Percentiles rank a stretch among this genome's conserved stretches.
phyloP scores from a whole-genome alignment of 352 stramenopile genomes.

The Globisporangium heterothallicum region DNA sequence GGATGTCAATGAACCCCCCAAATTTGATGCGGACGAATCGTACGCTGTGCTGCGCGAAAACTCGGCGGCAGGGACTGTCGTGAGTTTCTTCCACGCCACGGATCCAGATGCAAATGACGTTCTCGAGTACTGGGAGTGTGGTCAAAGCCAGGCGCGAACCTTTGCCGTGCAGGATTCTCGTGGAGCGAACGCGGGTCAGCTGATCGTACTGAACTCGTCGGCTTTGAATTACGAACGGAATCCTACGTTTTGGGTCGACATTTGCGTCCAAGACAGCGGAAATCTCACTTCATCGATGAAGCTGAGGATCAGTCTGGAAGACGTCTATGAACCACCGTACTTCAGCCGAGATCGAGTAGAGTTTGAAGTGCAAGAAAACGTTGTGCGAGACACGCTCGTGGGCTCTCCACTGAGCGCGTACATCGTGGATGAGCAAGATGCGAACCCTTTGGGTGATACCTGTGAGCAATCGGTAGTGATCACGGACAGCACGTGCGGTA shows the following conservation, averaged over 20 bases:
- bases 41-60: neutral
- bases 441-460: conserved; percentile 1
- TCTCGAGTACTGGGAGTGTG: conserved; percentile 38
- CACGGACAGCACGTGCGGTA: neutral
- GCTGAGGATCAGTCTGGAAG: conserved; percentile 25
- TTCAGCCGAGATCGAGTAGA: conserved; percentile 25
- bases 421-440: conserved; percentile 13
- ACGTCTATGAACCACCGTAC: conserved; percentile 47
- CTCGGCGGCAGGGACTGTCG: conserved; percentile 1
- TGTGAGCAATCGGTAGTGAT: conserved; percentile 2
- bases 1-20: conserved; percentile 37
- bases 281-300: conserved; percentile 18
- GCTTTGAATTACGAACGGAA: conserved; percentile 36
- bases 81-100: conserved; percentile 21
- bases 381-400: conserved; percentile 13
- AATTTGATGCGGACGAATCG: neutral
- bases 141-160: conserved; percentile 25
- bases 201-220: conserved; percentile 32
- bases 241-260: conserved; percentile 34
- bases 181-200: conserved; percentile 5
- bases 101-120: conserved; percentile 35
- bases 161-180: conserved; percentile 27
- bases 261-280: conserved; percentile 38
- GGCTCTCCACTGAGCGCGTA: neutral
- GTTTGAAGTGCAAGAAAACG: conserved; percentile 26